Evolutionary conservation across 2,329 filamentous ascomycete genomes (phyloP).

Genomic region (Paecilomyces formosus): DNA sequence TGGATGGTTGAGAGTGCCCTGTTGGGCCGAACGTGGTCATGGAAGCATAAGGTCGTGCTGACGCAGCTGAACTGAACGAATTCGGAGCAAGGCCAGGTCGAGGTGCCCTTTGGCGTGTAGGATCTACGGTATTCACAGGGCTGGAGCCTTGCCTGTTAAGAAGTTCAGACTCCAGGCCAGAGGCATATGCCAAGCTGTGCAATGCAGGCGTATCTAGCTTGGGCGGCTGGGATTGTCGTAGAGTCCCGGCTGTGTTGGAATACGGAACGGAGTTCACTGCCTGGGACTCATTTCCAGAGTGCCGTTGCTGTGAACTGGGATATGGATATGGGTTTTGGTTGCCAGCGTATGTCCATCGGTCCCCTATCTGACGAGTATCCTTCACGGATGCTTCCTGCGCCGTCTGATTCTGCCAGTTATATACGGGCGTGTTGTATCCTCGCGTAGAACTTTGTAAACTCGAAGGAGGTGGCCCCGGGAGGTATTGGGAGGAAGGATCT

Average conservation of each 20-base stretch:
- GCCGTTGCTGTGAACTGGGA: background rate
- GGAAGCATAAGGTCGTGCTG: background rate
- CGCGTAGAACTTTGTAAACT: background rate
- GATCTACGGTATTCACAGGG: constrained; percentile 1
- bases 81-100: background rate
- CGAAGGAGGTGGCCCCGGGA: background rate
- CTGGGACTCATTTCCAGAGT: background rate
- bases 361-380: background rate
- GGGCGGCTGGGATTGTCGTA: background rate
- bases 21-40: background rate
- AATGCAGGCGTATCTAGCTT: constrained; percentile 8
- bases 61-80: background rate
- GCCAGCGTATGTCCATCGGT: background rate
- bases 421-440: background rate
- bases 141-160: constrained; percentile 4
- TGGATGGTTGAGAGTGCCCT: background rate
- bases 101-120: background rate
- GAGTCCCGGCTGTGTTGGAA: background rate
- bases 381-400: background rate
- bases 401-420: background rate
- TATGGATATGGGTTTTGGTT: background rate
- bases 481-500: constrained; percentile 3
- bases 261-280: background rate
- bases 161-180: constrained; percentile 10
- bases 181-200: constrained; percentile 15